Conservation (phyloP, 106 monocot species). For the Cymbidium sinense region DNA sequence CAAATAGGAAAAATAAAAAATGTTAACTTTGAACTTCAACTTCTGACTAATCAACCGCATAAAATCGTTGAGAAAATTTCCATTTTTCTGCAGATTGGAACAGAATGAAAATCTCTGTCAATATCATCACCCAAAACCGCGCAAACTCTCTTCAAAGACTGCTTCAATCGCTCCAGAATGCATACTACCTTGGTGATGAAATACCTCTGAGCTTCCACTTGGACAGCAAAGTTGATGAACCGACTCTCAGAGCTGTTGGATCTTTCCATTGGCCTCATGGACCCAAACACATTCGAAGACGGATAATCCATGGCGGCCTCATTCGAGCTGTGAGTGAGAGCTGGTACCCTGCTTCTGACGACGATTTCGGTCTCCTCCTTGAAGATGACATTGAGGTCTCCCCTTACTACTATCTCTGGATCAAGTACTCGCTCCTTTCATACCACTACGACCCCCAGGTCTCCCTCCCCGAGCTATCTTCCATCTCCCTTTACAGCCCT, state of each 20-base stretch:
- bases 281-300: conserved; percentile 50
- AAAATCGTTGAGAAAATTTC: not conserved
- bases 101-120: conserved; percentile 71
- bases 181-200: conserved; percentile 81
- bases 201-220: conserved; percentile 86
- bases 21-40: not conserved
- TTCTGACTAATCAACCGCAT: too few species aligned
- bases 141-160: conserved; percentile 63
- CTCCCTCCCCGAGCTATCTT: conserved; percentile 83
- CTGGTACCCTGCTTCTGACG: conserved; percentile 85
- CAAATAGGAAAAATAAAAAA: not conserved
- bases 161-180: conserved; percentile 60
- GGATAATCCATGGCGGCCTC: conserved; percentile 89
- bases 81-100: conserved; percentile 73
- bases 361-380: conserved; percentile 80
- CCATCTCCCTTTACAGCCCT: conserved; percentile 94
- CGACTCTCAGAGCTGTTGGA: conserved; percentile 62
- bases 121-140: conserved; percentile 94
- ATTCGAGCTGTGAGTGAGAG: conserved; percentile 98
- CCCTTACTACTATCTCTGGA: conserved; percentile 96
- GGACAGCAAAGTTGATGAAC: conserved; percentile 88
- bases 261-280: conserved; percentile 84
- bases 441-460: conserved; percentile 87
- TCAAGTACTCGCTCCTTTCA: conserved; percentile 80
- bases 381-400: conserved; percentile 99